Evolutionary conservation across 768 basidiomycete genomes (phyloP).

Genomic region (Pleurotus tuber-regium): DNA sequence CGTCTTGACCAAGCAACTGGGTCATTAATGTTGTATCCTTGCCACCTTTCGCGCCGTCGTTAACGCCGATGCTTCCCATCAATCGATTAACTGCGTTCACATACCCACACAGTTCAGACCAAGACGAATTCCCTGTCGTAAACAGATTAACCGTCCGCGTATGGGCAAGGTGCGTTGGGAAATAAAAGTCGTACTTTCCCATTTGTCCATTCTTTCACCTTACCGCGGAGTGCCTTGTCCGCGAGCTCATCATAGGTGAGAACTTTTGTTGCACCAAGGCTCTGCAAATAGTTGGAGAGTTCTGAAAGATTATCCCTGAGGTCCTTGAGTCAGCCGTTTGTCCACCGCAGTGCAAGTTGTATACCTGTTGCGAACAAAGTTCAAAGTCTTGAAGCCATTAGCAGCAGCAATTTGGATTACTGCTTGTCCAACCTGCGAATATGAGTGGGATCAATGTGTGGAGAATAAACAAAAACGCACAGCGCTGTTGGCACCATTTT

Average conservation of each 20-base stretch:
- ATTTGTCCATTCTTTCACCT: conserved; percentile 61
- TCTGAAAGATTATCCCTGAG: conserved; percentile 50
- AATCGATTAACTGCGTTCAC: conserved; percentile 12
- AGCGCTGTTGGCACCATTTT: conserved; percentile 85
- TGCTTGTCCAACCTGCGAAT: conserved; percentile 69
- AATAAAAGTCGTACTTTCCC: conserved; percentile 45
- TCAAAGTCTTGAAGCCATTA: conserved; percentile 72
- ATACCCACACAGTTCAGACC: conserved; percentile 52
- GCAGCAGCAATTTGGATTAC: conserved; percentile 84
- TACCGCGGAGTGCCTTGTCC: conserved; percentile 51
- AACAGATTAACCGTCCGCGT: not conserved
- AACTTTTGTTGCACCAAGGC: conserved; percentile 74
- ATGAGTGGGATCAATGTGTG: conserved; percentile 10
- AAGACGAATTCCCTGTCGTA: conserved; percentile 37
- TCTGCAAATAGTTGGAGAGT: conserved; percentile 47
- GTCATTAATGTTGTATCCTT: conserved; percentile 68
- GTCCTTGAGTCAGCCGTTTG: too few relatives aligned
- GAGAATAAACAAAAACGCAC: conserved; percentile 37
- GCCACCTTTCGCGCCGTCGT: conserved; percentile 38
- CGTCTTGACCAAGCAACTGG: conserved; percentile 59
- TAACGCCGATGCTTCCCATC: not conserved
- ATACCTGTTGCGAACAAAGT: conserved; percentile 74
- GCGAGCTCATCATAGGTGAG: conserved; percentile 73
- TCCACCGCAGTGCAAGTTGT: too few relatives aligned
- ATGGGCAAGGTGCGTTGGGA: not conserved